phyloP scores from a whole-genome alignment of 345 rosid species.

The Hypericum perforatum region DNA sequence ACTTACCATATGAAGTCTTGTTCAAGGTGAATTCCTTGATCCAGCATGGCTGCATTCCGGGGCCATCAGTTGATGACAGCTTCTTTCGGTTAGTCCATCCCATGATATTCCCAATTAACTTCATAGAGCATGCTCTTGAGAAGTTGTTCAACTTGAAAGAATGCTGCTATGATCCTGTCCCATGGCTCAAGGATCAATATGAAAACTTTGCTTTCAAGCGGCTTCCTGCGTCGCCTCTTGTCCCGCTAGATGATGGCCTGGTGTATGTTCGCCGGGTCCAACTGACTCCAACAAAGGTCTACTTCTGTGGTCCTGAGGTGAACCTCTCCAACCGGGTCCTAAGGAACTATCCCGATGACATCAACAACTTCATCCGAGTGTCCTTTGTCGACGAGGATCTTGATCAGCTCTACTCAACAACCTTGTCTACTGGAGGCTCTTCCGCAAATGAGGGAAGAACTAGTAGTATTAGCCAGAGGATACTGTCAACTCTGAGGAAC shows the following conservation, averaged over 20 bases:
- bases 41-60: constrained; percentile 37
- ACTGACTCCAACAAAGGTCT: constrained; percentile 42
- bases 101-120: constrained; percentile 1
- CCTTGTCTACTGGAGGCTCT: constrained; percentile 11
- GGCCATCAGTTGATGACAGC: constrained; percentile 26
- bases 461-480: constrained; percentile 31
- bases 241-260: constrained; percentile 31
- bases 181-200: constrained; percentile 34
- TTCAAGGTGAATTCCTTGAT: constrained; percentile 38
- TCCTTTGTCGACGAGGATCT: constrained; percentile 45
- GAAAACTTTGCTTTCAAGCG: not conserved
- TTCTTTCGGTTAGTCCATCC: constrained; percentile 32
- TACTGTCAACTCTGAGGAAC: constrained; percentile 28
- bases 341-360: constrained; percentile 26
- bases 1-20: constrained; percentile 31
- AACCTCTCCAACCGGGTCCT: constrained; percentile 43
- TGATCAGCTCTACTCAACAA: constrained; percentile 24
- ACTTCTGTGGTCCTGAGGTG: constrained; percentile 45
- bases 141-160: constrained; percentile 21
- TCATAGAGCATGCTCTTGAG: constrained; percentile 34
- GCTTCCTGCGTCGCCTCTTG: constrained; percentile 18
- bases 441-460: constrained; percentile 10
- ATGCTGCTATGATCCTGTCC: constrained; percentile 38
- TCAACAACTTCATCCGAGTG: constrained; percentile 34
- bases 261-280: constrained; percentile 33